Percentiles rank a stretch among this genome's conserved stretches.
phyloP scores from a whole-genome alignment of 2,329 filamentous ascomycete species.

The Fusarium sp. region DNA sequence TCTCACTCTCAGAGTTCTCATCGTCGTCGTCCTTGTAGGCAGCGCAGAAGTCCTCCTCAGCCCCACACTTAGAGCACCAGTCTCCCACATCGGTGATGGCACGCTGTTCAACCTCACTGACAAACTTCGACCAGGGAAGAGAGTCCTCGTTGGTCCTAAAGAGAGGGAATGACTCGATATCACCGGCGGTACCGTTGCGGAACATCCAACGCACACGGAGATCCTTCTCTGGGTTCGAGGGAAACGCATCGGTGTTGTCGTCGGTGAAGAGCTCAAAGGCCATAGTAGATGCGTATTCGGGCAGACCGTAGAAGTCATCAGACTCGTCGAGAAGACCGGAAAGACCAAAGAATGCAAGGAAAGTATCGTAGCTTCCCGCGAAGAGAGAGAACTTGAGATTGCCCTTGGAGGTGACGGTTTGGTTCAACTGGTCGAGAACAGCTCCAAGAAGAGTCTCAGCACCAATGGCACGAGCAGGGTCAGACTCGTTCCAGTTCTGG shows the following conservation, averaged over 20 bases:
- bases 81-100: conserved; percentile 51
- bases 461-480: conserved; percentile 51
- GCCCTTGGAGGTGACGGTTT: conserved; percentile 51
- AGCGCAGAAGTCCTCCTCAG: conserved; percentile 52
- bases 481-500: conserved; percentile 52
- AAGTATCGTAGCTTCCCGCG: conserved; percentile 56
- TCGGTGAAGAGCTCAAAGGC: conserved; percentile 54
- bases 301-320: conserved; percentile 53
- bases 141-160: conserved; percentile 51
- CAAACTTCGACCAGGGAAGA: conserved; percentile 51
- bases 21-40: conserved; percentile 48
- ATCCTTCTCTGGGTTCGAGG: conserved; percentile 43
- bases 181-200: conserved; percentile 53
- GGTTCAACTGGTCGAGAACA: conserved; percentile 52
- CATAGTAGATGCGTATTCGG: conserved; percentile 57
- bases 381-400: conserved; percentile 55
- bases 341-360: conserved; percentile 56
- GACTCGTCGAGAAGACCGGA: conserved; percentile 48
- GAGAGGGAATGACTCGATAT: conserved; percentile 51
- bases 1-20: conserved; percentile 6
- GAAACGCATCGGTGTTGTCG: conserved; percentile 46
- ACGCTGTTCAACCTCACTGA: conserved; percentile 49
- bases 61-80: conserved; percentile 53
- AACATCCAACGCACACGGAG: conserved; percentile 55
- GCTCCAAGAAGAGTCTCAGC: conserved; percentile 53